phyloP scores from a whole-genome alignment of 75 land plant species.

The Cunninghamia lanceolata region DNA sequence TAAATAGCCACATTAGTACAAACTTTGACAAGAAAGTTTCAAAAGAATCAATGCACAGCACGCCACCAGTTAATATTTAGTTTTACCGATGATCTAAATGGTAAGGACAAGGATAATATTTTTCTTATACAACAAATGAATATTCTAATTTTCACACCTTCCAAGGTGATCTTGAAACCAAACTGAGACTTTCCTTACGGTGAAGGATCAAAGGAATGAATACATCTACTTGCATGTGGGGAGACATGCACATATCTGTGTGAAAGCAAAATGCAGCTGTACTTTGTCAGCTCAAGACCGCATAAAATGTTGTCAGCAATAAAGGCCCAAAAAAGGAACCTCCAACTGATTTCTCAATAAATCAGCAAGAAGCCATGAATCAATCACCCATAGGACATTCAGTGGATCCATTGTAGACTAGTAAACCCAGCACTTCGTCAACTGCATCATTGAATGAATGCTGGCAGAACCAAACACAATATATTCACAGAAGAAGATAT shows the following conservation, averaged over 20 bases:
- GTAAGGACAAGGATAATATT: background rate
- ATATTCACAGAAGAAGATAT: conserved; percentile 14
- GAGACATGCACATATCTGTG: background rate
- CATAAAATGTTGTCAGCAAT: background rate
- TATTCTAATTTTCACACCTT: background rate
- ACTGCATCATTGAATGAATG: background rate
- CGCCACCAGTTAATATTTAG: background rate
- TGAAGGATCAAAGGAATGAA: background rate
- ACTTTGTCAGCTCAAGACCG: background rate
- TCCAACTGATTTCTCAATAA: background rate
- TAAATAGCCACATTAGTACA: background rate
- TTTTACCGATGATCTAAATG: background rate
- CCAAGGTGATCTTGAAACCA: background rate
- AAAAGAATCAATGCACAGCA: background rate
- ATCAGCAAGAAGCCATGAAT: background rate
- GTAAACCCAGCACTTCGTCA: background rate
- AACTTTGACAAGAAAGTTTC: background rate
- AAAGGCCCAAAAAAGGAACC: background rate
- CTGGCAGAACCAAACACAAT: background rate
- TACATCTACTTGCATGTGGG: background rate
- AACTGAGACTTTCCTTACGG: background rate
- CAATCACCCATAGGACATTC: background rate
- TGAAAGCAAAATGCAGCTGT: background rate
- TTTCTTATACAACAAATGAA: background rate
- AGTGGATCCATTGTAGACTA: background rate